These are phyloP conservation scores for Fusarium xylarioides DNA, from an alignment of 2,329 filamentous ascomycete species.

Conservation along the genomic window DNA sequence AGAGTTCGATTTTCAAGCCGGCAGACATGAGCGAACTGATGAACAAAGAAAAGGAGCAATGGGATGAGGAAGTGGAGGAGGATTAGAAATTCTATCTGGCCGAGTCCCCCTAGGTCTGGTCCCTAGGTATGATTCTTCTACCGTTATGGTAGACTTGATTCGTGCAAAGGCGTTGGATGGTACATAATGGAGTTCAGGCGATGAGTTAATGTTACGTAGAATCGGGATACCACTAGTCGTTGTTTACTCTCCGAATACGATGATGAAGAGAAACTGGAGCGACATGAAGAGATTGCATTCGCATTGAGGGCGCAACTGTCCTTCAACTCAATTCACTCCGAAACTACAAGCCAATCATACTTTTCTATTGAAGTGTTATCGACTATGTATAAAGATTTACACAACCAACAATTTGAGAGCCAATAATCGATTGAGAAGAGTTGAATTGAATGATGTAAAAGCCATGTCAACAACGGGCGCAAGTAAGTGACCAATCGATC, in stretches of 20 bases:
- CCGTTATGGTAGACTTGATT: conserved; percentile 1
- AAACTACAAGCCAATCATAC: background rate
- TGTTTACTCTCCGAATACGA: background rate
- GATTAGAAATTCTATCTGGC: conserved; percentile 50
- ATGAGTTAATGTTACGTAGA: conserved; percentile 2
- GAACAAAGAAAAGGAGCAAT: conserved; percentile 79
- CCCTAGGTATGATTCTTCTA: background rate
- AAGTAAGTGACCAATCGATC: conserved; percentile 19
- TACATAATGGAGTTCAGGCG: conserved; percentile 15
- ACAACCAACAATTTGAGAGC: conserved; percentile 5
- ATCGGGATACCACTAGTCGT: conserved; percentile 19
- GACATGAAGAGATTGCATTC: background rate
- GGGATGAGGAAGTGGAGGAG: conserved; percentile 82
- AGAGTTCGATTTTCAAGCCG: conserved; percentile 76
- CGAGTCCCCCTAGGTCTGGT: conserved; percentile 4
- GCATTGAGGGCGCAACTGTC: background rate
- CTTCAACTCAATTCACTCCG: background rate
- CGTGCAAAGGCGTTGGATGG: conserved; percentile 27
- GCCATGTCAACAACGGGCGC: conserved; percentile 9
- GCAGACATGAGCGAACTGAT: conserved; percentile 77
- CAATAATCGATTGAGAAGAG: background rate
- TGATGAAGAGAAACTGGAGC: background rate
- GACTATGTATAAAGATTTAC: conserved; percentile 10
- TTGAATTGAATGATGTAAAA: conserved; percentile 19
- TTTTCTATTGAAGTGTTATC: conserved; percentile 1